Base-by-base conservation (phyloP, 2,329 filamentous ascomycete species). In the Metarhizium brunneum region DNA sequence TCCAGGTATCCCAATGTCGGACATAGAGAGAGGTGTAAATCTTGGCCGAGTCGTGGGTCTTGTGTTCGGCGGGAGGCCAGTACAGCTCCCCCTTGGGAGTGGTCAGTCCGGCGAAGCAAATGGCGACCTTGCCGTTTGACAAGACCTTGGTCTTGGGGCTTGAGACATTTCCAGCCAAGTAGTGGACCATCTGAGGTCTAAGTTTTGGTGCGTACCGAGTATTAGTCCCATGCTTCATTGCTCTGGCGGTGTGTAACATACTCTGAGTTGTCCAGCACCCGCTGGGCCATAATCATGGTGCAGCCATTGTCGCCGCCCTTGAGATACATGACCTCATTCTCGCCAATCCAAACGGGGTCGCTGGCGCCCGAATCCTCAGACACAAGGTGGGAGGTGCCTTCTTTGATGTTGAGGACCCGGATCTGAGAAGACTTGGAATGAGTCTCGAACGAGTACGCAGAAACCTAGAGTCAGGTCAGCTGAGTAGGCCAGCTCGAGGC, bases 1-100 rank as follows among this genome's bases (percentile, higher is more conserved):
- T 75, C 71, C 86, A 95, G n/a, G 79, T 70, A 66, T 95, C 89
- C 90, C 90, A 95, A 65, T 95, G 88, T 14, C 90, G 82, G 32
- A 89, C 87, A 64, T 89, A 94, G 30, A 92, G 80, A 50, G 80
- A 82, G 20, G 82, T 83, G 69, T 94, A 94, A 25, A 90, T 79
- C 63, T 81, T 85, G 32, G 83, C 90, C 3, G 82, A 81, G 20
- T 85, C 85, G 29, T 76, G 71, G 2, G 80, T 74, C 64, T 84
- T 82, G 59, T 80, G 73, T 42, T 81, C 83, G 14, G 78, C 76
- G 42, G 84, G 76, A 13, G 82, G 76, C 66, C 88, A 88, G 71
- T 85, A 85, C 30, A 94, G 77, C 1, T 82, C 74, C 5, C 90
- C 92, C 49, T 84, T 77, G 3, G 86, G 79, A 4, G 82, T 86